phyloP scores from a whole-genome alignment of 2,329 filamentous ascomycete species.

The Alternaria sp. region DNA sequence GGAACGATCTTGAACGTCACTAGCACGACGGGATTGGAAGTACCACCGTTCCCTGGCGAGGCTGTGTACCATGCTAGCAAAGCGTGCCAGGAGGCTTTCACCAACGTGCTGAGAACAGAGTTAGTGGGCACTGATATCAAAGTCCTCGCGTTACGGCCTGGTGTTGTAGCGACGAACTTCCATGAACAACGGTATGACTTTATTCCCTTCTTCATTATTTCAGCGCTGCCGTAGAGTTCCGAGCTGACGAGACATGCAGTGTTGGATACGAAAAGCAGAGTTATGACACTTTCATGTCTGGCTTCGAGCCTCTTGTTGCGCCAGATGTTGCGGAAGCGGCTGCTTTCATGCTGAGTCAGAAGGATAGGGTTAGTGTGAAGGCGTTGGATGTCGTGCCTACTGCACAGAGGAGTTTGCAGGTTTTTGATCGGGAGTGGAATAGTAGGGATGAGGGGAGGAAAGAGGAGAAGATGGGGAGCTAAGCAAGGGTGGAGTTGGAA shows the following conservation, averaged over 20 bases:
- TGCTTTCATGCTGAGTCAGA: slow-evolving; percentile 53
- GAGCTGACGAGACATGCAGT: slow-evolving; percentile 1
- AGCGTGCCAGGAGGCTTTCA: slow-evolving; percentile 58
- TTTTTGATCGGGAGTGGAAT: slow-evolving; percentile 49
- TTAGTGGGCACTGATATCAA: slow-evolving; percentile 55
- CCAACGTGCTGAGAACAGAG: slow-evolving; percentile 58
- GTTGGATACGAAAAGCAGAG: slow-evolving; percentile 52
- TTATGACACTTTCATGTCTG: slow-evolving; percentile 55
- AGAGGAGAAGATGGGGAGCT: background rate
- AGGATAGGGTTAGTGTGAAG: slow-evolving; percentile 53
- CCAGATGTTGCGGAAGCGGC: slow-evolving; percentile 54
- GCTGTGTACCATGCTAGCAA: slow-evolving; percentile 59
- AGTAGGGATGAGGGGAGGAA: slow-evolving; percentile 8
- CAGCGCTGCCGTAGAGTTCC: background rate
- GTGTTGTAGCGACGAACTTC: slow-evolving; percentile 58
- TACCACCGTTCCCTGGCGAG: slow-evolving; percentile 58
- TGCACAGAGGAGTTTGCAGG: slow-evolving; percentile 47
- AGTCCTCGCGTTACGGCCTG: slow-evolving; percentile 56
- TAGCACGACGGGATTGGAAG: slow-evolving; percentile 56
- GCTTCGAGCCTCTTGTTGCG: slow-evolving; percentile 54
- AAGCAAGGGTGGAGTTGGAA: background rate
- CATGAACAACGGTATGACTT: slow-evolving; percentile 49
- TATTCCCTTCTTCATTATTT: background rate
- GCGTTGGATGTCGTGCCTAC: slow-evolving; percentile 57
- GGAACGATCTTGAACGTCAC: slow-evolving; percentile 59